Evolutionary conservation across 2,329 filamentous ascomycete species (phyloP), one percentile per base, ranked within the genome.

Genomic region (Fusarium compactum): DNA sequence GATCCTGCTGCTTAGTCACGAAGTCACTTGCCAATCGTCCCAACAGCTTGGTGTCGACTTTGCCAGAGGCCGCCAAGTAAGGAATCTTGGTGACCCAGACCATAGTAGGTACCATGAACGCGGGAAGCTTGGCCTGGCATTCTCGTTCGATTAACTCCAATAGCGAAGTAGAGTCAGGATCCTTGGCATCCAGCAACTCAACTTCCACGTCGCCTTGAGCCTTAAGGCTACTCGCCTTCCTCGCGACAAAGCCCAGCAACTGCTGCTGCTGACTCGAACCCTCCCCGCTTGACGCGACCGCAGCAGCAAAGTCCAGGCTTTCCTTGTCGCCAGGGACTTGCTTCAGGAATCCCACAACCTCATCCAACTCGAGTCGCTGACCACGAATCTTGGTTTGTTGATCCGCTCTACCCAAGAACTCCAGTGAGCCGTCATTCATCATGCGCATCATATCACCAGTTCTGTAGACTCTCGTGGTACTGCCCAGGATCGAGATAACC

Each of bases 371-470:
- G 3, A 69, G 61, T 22, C 66, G 40, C 14, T 69, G 66, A 3
- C 66, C 66, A 3, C 66, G 54, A 11, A 69, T 69, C 43, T 69
- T 69, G 18, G 66, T 59, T 22, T 69, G 65, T 4, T 69, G 65
- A 20, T 69, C 66, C 0, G 50, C 38, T 14, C 65, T 57, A 0
- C 66, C 66, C 8, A 69, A 12, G 4, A 69, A 69, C 51, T 69
- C 66, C 1, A 69, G 46, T 1, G 66, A 30, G 0, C 66, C 66
- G 0, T 69, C 65, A 1, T 66, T 24, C 65, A 69, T 69, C 66
- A 69, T 69, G 11, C 66, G 55, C 66, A 69, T 69, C 54, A 69
- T 69, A 18, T 69, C 66, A 0, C 66, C 65, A 3, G 66, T 69
- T 24, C 55, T 46, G 16, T 69, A 69, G 15, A 69, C 18, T 11